Base-by-base conservation (phyloP, 352 stramenopile genomes). In the Globisporangium abappressorium region DNA sequence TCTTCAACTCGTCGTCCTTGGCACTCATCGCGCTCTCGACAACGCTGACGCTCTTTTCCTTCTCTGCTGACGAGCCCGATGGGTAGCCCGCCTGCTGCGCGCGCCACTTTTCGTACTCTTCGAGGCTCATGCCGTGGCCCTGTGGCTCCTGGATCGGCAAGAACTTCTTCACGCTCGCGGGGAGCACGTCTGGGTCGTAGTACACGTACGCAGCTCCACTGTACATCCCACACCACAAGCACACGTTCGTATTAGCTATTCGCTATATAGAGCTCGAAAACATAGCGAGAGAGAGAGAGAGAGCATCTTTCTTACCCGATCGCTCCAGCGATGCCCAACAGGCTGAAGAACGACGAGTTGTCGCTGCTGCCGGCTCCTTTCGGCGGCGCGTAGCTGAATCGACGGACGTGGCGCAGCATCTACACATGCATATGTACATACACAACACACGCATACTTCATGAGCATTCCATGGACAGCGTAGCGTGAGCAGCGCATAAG, bases 21-120 rank as follows among this genome's bases (percentile, higher is more conserved):
- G 30, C 54, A 12, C 18, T 67, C 49, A 38, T 24, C 4, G n/a
- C 43, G 2, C 41, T 62, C 38, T 62, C 65, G 9, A 61, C 65
- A 1, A 24, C 58, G 8, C 12, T 62, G 18, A 12, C 26, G 1
- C 11, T 38, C 18, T 88, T 71, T 26, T 85, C 62, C 72, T 82
- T 82, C 43, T 78, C 82, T 53, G 73, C 72, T 20, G 64, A 64
- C 6, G 62, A 30, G 8, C 18, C 7, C 43, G 68, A 57, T 0
- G 65, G 77, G 53, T 82, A 89, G 5, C 79, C 80, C 0, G 74
- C 74, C 67, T 95, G 88, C 65, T 89, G 80, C 4, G 86, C 84
- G 20, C 88, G 88, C 88, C 88, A 95, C 57, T 89, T 73, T 55
- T 95, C 88, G 65, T 95, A 95, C 71, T 95, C 88, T 65, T 94